Evolutionary conservation across 1,284 basidiomycete species (phyloP).

Genomic region (Meira miltonrushii): DNA sequence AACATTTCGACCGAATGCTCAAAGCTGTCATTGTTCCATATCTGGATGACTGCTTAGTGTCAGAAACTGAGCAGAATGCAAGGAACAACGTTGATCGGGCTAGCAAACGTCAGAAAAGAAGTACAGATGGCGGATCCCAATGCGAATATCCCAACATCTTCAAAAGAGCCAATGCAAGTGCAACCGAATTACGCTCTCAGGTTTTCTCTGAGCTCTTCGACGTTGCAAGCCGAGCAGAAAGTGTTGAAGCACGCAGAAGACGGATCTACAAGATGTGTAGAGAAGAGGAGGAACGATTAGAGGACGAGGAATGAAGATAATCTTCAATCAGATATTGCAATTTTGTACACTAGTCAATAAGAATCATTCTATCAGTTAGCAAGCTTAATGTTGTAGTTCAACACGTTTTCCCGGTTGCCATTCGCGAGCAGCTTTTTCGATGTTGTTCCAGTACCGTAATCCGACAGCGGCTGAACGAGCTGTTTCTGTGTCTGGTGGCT

Average conservation of each 20-base stretch:
- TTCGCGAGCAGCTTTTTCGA: slow-evolving; percentile 45
- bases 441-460: slow-evolving; percentile 50
- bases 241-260: slow-evolving; percentile 6
- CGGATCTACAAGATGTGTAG: slow-evolving; percentile 11
- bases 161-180: not conserved
- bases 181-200: not conserved
- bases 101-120: slow-evolving; percentile 3
- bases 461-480: slow-evolving; percentile 32
- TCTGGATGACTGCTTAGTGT: slow-evolving; percentile 28
- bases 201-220: slow-evolving; percentile 5
- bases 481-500: slow-evolving; percentile 25
- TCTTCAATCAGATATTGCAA: not conserved
- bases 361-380: not conserved
- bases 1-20: slow-evolving; percentile 67
- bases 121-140: not conserved
- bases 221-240: slow-evolving; percentile 4
- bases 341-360: not conserved
- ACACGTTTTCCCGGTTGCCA: slow-evolving; percentile 44
- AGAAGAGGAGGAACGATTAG: slow-evolving; percentile 12
- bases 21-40: slow-evolving; percentile 65
- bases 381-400: slow-evolving; percentile 35
- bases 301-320: slow-evolving; percentile 15
- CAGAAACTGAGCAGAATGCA: slow-evolving; percentile 4
- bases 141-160: not conserved
- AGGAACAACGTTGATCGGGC: not conserved